phyloP scores from a whole-genome alignment of 2,329 filamentous ascomycete genomes.

The Sporothrix brasiliensis region DNA sequence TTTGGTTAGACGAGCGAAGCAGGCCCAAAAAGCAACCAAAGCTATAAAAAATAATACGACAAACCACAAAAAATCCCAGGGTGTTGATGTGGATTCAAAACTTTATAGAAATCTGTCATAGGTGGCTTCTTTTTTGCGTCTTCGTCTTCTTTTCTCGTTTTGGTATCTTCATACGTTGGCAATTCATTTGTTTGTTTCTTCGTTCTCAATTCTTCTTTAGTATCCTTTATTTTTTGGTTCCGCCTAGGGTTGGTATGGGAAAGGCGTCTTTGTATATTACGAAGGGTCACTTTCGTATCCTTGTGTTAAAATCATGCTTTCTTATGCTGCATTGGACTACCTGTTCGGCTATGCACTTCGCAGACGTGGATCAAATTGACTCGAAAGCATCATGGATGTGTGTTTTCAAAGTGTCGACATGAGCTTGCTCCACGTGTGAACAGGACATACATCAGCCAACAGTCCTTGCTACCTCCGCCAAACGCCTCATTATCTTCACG shows the following conservation, averaged over 20 bases:
- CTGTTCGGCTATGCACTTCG: neutral
- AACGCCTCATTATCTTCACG: too few relatives aligned
- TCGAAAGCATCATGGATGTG: neutral
- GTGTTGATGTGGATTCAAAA: conserved; percentile 15
- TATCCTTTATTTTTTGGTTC: conserved; percentile 12
- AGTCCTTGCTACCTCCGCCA: too few relatives aligned
- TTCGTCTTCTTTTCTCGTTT: neutral
- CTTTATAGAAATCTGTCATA: conserved; percentile 12
- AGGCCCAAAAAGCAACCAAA: neutral
- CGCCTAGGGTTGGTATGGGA: conserved; percentile 31
- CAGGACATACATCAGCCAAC: neutral
- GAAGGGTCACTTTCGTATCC: conserved; percentile 18
- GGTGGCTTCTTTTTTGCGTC: neutral
- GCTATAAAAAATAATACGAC: neutral
- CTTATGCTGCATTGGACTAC: neutral
- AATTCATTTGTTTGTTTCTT: neutral
- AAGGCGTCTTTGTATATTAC: conserved; percentile 34
- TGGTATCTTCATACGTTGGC: neutral
- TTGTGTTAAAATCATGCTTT: neutral
- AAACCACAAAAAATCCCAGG: neutral
- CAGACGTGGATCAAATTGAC: neutral
- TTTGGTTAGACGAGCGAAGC: neutral
- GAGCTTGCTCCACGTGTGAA: neutral
- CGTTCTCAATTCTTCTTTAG: neutral
- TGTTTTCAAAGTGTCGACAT: neutral